Conservation (phyloP, 805 yeast genomes). For the Lipomyces yamadae region DNA sequence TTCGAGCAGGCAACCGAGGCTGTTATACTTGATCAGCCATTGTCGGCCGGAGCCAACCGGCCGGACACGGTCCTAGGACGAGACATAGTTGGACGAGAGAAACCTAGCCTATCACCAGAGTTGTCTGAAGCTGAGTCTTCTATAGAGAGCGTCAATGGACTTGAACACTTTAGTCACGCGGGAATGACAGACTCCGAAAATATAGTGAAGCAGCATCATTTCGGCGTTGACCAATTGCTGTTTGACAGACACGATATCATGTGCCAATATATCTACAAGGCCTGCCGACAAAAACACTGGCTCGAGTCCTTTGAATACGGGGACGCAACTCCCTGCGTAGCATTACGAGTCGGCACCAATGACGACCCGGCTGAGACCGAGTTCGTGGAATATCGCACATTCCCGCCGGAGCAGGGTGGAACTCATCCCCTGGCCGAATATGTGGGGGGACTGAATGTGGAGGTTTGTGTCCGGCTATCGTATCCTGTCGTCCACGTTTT, state of each 20-base stretch:
- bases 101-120: neutral
- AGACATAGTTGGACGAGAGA: neutral
- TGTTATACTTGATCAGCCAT: slow-evolving; percentile 12
- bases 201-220: neutral
- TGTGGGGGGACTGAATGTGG: slow-evolving; percentile 28
- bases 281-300: slow-evolving; percentile 26
- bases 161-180: neutral
- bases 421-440: slow-evolving; percentile 2
- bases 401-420: slow-evolving; percentile 16
- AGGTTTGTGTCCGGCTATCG: slow-evolving; percentile 23
- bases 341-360: slow-evolving; percentile 15
- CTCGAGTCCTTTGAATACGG: slow-evolving; percentile 18
- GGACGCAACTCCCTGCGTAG: slow-evolving; percentile 14
- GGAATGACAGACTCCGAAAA: neutral
- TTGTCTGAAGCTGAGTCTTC: neutral
- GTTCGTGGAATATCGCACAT: slow-evolving; percentile 14
- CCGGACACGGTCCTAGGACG: neutral
- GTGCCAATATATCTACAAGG: slow-evolving; percentile 28
- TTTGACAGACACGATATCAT: slow-evolving; percentile 31
- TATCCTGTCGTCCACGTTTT: slow-evolving; percentile 24
- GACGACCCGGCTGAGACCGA: neutral
- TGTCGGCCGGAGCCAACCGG: neutral
- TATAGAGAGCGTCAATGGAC: neutral
- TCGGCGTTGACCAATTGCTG: neutral
- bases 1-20: slow-evolving; percentile 8